A percentile compares a stretch with the other conserved stretches of the same genome.
Conservation (phyloP, 306 rosid genomes). For the Medicago arabica region DNA sequence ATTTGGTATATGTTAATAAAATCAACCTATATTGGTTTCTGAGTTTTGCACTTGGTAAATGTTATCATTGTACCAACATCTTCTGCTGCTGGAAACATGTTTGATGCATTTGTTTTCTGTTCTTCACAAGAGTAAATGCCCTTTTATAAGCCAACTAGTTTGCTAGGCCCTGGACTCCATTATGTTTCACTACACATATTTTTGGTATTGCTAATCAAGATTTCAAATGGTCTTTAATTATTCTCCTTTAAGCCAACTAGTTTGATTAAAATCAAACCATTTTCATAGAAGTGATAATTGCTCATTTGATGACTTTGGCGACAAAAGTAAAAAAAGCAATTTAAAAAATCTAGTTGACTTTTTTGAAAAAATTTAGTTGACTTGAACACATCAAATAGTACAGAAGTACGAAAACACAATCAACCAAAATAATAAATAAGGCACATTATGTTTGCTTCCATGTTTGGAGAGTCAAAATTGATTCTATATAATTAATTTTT, state of each 20-base stretch:
- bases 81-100: slow-evolving; percentile 9
- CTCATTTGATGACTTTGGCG: background rate
- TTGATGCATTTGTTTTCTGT: slow-evolving; percentile 17
- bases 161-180: too few relatives aligned
- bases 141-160: too few relatives aligned
- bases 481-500: too few relatives aligned
- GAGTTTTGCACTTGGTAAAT: background rate
- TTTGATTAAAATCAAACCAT: background rate
- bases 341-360: background rate
- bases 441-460: too few relatives aligned
- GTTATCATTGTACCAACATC: background rate
- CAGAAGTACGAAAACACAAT: background rate
- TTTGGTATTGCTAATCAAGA: background rate
- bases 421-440: background rate
- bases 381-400: background rate
- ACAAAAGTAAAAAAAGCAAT: background rate
- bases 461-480: too few relatives aligned
- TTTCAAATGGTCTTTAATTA: background rate
- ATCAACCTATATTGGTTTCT: background rate
- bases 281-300: background rate
- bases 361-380: background rate
- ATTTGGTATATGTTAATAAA: background rate
- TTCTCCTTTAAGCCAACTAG: background rate
- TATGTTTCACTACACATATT: background rate
- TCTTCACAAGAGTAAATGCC: slow-evolving; percentile 6